These are phyloP conservation scores for Pelargonium myrrhifolium DNA, from an alignment of 441 rosid genomes.

Conservation along the genomic window DNA sequence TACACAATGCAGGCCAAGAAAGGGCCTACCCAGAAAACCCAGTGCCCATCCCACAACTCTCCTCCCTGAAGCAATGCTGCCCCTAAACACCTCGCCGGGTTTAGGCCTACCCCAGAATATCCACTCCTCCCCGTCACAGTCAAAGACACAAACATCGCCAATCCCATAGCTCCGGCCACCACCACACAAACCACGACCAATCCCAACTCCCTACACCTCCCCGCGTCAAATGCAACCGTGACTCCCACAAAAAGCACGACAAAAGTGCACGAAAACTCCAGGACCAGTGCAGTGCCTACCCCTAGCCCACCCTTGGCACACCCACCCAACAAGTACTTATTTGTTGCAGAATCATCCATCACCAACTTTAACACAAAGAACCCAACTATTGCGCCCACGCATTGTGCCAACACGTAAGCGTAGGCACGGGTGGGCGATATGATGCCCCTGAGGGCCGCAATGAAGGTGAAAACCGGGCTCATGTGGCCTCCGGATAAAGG, in stretches of 20 bases:
- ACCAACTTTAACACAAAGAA: slow-evolving; percentile 22
- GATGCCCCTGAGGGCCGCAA: slow-evolving; percentile 30
- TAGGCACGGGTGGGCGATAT: slow-evolving; percentile 25
- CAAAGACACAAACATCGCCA: slow-evolving; percentile 33
- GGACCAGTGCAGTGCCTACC: slow-evolving; percentile 20
- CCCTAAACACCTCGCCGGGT: slow-evolving; percentile 42
- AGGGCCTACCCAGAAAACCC: slow-evolving; percentile 51
- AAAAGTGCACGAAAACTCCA: slow-evolving; percentile 41
- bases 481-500: slow-evolving; percentile 47
- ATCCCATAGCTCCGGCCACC: slow-evolving; percentile 32
- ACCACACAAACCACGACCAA: slow-evolving; percentile 27
- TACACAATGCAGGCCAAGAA: slow-evolving; percentile 30
- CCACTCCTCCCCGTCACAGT: slow-evolving; percentile 31
- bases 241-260: slow-evolving; percentile 33
- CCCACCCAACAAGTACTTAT: slow-evolving; percentile 34
- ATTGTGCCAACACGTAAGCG: slow-evolving; percentile 33
- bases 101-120: slow-evolving; percentile 36
- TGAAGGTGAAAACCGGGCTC: slow-evolving; percentile 43
- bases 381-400: slow-evolving; percentile 30
- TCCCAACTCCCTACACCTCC: slow-evolving; percentile 34
- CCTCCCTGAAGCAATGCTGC: slow-evolving; percentile 38
- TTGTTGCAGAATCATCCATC: slow-evolving; percentile 22
- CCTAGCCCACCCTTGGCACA: slow-evolving; percentile 21
- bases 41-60: slow-evolving; percentile 40
- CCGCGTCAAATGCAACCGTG: slow-evolving; percentile 34